These are phyloP conservation scores for Aspergillus pseudonomiae DNA, from an alignment of 2,329 filamentous ascomycete genomes.

Conservation along the genomic window DNA sequence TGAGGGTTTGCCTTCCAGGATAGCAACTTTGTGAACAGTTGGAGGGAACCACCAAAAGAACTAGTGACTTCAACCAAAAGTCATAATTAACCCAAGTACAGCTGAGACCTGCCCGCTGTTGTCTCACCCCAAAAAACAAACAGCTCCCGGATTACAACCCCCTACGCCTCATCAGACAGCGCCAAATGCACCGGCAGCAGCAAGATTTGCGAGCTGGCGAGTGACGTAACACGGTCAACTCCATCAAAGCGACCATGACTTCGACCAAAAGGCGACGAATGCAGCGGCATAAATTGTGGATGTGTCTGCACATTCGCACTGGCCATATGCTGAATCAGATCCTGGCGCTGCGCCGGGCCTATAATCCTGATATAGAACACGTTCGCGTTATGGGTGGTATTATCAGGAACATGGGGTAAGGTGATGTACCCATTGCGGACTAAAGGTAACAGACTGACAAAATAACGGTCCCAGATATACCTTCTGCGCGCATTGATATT, in stretches of 20 bases:
- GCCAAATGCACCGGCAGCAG: not conserved
- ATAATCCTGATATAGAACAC: slow-evolving; percentile 10
- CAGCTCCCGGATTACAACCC: not conserved
- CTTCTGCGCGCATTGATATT: slow-evolving; percentile 8
- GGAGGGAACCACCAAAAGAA: not conserved
- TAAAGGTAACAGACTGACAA: slow-evolving; percentile 2
- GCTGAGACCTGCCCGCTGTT: not conserved
- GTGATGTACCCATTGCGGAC: not conserved
- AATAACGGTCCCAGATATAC: slow-evolving; percentile 13
- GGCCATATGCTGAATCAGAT: slow-evolving; percentile 1
- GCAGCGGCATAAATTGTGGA: slow-evolving; percentile 12
- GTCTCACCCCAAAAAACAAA: not conserved
- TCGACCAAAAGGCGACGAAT: slow-evolving; percentile 2
- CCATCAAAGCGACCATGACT: slow-evolving; percentile 6
- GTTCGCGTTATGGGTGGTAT: slow-evolving; percentile 8
- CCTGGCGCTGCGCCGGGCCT: not conserved
- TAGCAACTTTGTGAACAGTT: not conserved
- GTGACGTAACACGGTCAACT: slow-evolving; percentile 2
- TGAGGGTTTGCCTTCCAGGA: not conserved
- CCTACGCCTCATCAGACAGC: not conserved
- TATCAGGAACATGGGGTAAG: not conserved
- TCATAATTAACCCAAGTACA: not conserved
- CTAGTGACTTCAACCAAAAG: not conserved
- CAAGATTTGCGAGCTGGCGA: slow-evolving; percentile 1
- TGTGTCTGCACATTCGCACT: not conserved